These are phyloP conservation scores for Pseudogymnoascus sp. DNA, from an alignment of 2,329 filamentous ascomycete genomes.

Conservation along the genomic window DNA sequence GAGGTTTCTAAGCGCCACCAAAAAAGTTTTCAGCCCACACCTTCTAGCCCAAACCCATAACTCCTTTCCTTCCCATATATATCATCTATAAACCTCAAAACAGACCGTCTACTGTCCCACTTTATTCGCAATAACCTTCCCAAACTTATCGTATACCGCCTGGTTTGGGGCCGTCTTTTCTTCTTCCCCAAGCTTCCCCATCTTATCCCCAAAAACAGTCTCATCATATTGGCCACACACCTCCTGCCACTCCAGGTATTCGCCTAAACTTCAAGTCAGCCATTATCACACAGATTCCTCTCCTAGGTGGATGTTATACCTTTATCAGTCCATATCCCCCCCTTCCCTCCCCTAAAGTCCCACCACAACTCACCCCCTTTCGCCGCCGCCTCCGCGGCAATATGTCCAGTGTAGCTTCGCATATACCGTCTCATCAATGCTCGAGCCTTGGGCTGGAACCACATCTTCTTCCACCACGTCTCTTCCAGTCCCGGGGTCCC, in stretches of 20 bases:
- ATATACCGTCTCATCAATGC: slow-evolving; percentile 41
- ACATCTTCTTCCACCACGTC: slow-evolving; percentile 37
- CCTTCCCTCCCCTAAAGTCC: slow-evolving; percentile 42
- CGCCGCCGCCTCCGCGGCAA: slow-evolving; percentile 35
- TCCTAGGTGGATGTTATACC: slow-evolving; percentile 15
- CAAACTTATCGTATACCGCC: slow-evolving; percentile 32
- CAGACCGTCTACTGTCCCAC: background rate
- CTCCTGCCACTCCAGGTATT: slow-evolving; percentile 41
- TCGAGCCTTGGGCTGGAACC: slow-evolving; percentile 39
- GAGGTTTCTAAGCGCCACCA: background rate
- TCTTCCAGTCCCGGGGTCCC: slow-evolving; percentile 13
- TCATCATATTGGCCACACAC: slow-evolving; percentile 37
- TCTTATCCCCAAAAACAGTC: slow-evolving; percentile 39
- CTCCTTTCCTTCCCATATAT: background rate
- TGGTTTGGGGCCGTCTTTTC: slow-evolving; percentile 16
- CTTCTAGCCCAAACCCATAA: background rate
- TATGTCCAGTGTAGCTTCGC: slow-evolving; percentile 34
- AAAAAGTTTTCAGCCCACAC: background rate
- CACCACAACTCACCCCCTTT: slow-evolving; percentile 39
- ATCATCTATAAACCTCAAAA: background rate
- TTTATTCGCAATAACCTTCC: slow-evolving; percentile 28
- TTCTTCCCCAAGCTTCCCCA: slow-evolving; percentile 34
- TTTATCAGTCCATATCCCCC: slow-evolving; percentile 45
- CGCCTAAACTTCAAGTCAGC: slow-evolving; percentile 10
- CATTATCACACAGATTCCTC: background rate